phyloP scores from a whole-genome alignment of 306 rosid genomes.

The Citrullus amarus region DNA sequence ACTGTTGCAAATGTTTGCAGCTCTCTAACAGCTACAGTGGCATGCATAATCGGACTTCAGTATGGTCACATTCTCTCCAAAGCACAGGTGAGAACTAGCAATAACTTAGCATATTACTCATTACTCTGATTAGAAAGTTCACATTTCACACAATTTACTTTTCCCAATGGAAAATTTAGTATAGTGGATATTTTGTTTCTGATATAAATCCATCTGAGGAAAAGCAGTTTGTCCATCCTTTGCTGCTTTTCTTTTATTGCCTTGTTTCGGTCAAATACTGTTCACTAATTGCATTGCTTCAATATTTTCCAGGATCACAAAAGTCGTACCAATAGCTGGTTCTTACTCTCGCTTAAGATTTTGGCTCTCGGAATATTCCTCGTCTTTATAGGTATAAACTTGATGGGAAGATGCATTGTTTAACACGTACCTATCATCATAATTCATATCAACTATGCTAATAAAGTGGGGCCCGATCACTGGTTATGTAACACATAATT shows the following conservation, averaged over 20 bases:
- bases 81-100: constrained; percentile 39
- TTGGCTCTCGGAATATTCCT: constrained; percentile 47
- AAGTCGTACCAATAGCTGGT: constrained; percentile 48
- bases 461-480: not conserved
- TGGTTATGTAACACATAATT: not conserved
- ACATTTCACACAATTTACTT: not conserved
- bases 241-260: not conserved
- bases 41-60: constrained; percentile 92
- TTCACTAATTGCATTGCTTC: constrained; percentile 9
- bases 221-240: not conserved
- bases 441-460: not conserved
- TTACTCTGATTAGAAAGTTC: not conserved
- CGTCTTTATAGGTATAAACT: constrained; percentile 31
- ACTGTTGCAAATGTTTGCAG: constrained; percentile 25
- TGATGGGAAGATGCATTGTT: not conserved
- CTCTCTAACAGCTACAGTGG: constrained; percentile 72
- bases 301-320: constrained; percentile 60
- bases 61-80: constrained; percentile 79
- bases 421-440: not conserved
- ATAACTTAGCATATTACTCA: not conserved
- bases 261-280: not conserved
- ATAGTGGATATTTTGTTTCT: not conserved
- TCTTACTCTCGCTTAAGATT: constrained; percentile 33
- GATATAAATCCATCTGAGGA: not conserved
- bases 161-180: not conserved